Evolutionary conservation across 1,139 yeast genomes (phyloP).

Genomic region (Suhomyces wounanorum): DNA sequence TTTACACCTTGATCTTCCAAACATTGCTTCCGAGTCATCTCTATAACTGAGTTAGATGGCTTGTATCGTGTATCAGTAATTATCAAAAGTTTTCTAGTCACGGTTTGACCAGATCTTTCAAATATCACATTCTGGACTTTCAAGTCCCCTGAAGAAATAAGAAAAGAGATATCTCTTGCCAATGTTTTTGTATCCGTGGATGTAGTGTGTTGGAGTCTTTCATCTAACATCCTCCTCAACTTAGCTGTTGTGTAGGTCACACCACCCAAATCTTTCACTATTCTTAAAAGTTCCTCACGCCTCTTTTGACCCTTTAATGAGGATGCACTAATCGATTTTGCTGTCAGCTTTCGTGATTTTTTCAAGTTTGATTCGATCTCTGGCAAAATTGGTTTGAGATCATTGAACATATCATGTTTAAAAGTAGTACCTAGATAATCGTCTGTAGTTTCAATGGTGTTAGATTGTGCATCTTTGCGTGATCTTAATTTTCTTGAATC

Average conservation of each 20-base stretch:
- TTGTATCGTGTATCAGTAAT: constrained; percentile 28
- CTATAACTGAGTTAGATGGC: constrained; percentile 34
- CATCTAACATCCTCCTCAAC: constrained; percentile 40
- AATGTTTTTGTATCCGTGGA: constrained; percentile 51
- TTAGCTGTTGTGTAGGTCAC: constrained; percentile 37
- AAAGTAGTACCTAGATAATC: not conserved
- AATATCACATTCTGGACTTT: constrained; percentile 32
- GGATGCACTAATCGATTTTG: constrained; percentile 8
- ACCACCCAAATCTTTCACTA: constrained; percentile 46
- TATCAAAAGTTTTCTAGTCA: constrained; percentile 38
- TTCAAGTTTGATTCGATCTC: constrained; percentile 5
- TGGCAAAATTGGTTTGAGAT: constrained; percentile 17
- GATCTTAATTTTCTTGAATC: not conserved
- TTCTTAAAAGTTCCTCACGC: constrained; percentile 33
- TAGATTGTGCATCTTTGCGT: not conserved
- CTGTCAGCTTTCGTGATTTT: constrained; percentile 7
- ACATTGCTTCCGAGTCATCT: constrained; percentile 28
- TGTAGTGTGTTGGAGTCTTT: constrained; percentile 35
- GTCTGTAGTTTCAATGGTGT: too few species aligned
- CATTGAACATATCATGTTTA: not conserved
- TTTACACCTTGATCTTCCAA: constrained; percentile 28
- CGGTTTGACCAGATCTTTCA: constrained; percentile 31
- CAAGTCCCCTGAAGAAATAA: constrained; percentile 23
- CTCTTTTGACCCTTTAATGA: constrained; percentile 28
- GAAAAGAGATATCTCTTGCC: constrained; percentile 42